Evolutionary conservation across 164 flowering plant genomes (phyloP), one percentile per base, ranked within the genome.

Genomic region (Umbilicus rupestris): DNA sequence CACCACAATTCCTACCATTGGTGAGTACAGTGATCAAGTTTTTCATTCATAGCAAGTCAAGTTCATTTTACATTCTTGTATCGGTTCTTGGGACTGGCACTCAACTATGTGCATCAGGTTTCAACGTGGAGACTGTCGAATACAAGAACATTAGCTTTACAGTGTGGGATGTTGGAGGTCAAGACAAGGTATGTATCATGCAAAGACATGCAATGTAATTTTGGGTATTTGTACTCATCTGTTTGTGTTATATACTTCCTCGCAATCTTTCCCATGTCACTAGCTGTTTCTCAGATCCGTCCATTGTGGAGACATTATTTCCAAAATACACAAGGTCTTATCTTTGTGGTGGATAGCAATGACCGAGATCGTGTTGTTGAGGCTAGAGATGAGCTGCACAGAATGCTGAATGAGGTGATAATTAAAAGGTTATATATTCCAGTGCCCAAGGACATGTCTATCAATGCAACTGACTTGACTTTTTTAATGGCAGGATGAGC

Each of bases 401-500:
- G 58, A 29, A 52, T 52, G 58, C 58, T 52, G 58, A 52, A 52
- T 14, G 58, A 52, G 58, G 58, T 52, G 22, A 52, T 20, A 50
- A 10, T 16, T 50, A 50, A 28, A 6, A 5, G 58, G 14, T 4
- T 22, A 17, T 6, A 22, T 24, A 24, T 9, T 22, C 11, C 3
- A 11, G 29, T 22, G 30, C 15, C 22, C 5, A 11, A 24, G 14
- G 14, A 52, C 58, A 24, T 52, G 30, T 26, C 58, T 26, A 26
- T 52, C 58, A 52, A 50, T 52, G 58, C 30, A 24, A 20, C 29
- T 52, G 15, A 52, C 29, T 52, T 52, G 30, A 12, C 6, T 9
- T 52, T 16, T 24, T 24, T 24, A 28, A 58, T 63, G 39, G 62
- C 75, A 86, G 90, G 90, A 86, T 73, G 90, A 86, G 73, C 75